phyloP scores from a whole-genome alignment of 2,329 filamentous ascomycete species.

The Penicillium sp. region DNA sequence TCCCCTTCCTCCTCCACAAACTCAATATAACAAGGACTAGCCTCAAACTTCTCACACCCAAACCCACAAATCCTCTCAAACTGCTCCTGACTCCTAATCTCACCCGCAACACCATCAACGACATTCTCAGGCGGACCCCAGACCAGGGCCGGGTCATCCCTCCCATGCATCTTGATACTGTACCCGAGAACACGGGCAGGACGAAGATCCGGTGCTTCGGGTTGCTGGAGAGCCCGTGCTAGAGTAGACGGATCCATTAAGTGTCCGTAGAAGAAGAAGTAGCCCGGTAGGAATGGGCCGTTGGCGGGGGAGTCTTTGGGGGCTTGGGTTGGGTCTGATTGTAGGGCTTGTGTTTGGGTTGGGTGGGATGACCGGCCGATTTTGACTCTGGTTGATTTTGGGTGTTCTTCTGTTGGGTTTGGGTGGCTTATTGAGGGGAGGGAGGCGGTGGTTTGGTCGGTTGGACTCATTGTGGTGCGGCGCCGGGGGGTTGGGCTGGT shows the following conservation, averaged over 20 bases:
- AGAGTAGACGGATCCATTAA: slow-evolving; percentile 12
- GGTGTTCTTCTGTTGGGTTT: neutral
- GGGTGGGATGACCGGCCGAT: neutral
- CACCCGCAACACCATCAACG: slow-evolving; percentile 11
- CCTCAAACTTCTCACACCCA: slow-evolving; percentile 10
- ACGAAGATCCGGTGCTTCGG: neutral
- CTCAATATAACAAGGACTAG: slow-evolving; percentile 10
- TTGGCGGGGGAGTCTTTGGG: neutral
- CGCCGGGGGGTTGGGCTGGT: too few relatives aligned
- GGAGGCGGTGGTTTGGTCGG: neutral
- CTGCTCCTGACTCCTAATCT: slow-evolving; percentile 4
- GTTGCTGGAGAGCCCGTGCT: neutral
- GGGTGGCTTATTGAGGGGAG: neutral
- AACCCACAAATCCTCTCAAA: slow-evolving; percentile 13
- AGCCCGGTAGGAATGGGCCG: slow-evolving; percentile 1
- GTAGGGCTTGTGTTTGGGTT: neutral
- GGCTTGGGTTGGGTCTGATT: neutral
- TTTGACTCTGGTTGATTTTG: neutral
- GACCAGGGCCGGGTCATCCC: slow-evolving; percentile 11
- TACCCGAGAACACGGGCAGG: slow-evolving; percentile 11
- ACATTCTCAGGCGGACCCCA: neutral
- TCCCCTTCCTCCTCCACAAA: slow-evolving; percentile 1
- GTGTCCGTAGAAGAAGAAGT: slow-evolving; percentile 15
- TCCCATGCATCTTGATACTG: slow-evolving; percentile 8
- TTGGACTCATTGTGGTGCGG: neutral